Conservation (phyloP, 345 rosid genomes). For the Anacardium occidentale region DNA sequence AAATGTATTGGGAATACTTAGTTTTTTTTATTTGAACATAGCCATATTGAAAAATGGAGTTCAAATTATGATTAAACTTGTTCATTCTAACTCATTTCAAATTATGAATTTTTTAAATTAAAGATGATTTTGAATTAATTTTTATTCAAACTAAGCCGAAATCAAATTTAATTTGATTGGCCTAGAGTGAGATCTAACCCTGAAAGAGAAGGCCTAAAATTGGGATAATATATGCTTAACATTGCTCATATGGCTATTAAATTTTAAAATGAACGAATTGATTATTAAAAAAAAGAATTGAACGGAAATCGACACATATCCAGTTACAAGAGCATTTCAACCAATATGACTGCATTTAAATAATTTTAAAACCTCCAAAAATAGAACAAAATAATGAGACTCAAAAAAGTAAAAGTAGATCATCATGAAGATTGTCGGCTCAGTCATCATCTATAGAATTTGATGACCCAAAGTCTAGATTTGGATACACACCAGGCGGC, state of each 20-base stretch:
- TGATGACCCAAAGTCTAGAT: slow-evolving; percentile 65
- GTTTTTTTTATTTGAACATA: no score
- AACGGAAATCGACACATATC: slow-evolving; percentile 12
- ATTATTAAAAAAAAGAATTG: slow-evolving; percentile 35
- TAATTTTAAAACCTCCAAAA: slow-evolving; percentile 17
- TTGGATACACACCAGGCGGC: slow-evolving; percentile 86
- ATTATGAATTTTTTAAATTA: no score
- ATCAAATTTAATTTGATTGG: no score
- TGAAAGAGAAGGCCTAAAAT: no score
- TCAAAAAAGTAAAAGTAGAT: slow-evolving; percentile 9
- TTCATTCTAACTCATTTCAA: no score
- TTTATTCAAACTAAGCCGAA: no score
- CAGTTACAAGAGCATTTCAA: slow-evolving; percentile 15
- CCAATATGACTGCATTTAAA: slow-evolving; percentile 20
- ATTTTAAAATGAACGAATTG: neutral
- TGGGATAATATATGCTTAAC: no score
- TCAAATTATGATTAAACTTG: no score
- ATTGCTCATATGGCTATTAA: neutral
- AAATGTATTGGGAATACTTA: no score
- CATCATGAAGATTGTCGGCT: slow-evolving; percentile 22
- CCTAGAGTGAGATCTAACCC: no score
- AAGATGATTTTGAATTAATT: no score
- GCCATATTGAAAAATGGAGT: no score
- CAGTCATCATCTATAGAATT: slow-evolving; percentile 49
- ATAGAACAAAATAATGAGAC: slow-evolving; percentile 17